Evolutionary conservation across 2,329 filamentous ascomycete species (phyloP).

Genomic region (Fusarium pseudoanthophilum): DNA sequence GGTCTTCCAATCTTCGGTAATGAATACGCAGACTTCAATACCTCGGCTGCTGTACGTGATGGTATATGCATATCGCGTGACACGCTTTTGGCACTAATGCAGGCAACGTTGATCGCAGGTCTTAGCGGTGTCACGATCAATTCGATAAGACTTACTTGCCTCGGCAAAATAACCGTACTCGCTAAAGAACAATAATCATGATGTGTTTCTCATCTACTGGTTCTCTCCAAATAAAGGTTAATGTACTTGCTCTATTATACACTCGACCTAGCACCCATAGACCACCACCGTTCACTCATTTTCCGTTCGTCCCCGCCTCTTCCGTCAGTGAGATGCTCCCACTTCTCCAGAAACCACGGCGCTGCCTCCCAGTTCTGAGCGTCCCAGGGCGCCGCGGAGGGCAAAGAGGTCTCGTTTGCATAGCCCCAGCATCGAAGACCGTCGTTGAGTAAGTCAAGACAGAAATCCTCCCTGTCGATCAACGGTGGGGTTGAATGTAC

Average conservation of each 20-base stretch:
- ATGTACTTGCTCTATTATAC: neutral
- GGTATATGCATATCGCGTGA: neutral
- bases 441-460: neutral
- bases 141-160: neutral
- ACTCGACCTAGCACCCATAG: neutral
- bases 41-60: neutral
- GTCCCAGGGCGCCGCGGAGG: neutral
- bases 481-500: neutral
- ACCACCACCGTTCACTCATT: neutral
- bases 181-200: neutral
- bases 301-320: neutral
- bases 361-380: neutral
- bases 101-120: neutral
- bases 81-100: neutral
- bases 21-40: neutral
- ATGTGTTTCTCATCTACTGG: fast-evolving
- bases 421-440: neutral
- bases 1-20: neutral
- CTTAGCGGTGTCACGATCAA: neutral
- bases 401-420: neutral
- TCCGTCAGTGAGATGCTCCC: neutral
- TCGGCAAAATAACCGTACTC: neutral
- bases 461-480: neutral
- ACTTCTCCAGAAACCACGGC: neutral
- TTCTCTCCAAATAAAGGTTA: neutral